phyloP scores from a whole-genome alignment of 768 basidiomycete genomes.

The Agrocybe praecox region DNA sequence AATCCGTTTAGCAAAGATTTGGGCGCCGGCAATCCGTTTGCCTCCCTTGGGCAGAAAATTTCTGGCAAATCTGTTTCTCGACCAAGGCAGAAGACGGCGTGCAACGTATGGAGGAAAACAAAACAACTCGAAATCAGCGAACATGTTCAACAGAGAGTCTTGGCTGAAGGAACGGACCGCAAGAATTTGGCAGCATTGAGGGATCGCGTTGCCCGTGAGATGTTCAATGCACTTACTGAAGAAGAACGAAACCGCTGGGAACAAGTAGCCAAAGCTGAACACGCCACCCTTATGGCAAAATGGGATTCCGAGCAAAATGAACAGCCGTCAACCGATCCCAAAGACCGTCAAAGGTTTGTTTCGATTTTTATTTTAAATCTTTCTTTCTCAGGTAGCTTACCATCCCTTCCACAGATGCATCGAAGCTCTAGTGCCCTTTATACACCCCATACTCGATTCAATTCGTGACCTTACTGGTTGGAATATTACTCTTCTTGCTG shows the following conservation, averaged over 20 bases:
- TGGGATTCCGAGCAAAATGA: neutral
- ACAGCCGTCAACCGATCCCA: neutral
- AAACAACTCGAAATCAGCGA: no score
- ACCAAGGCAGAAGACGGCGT: no score
- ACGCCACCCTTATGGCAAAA: neutral
- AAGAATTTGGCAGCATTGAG: neutral
- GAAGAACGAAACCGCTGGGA: neutral
- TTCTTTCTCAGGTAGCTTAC: neutral
- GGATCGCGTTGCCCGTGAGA: neutral
- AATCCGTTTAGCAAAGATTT: no score
- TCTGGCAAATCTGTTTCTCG: no score
- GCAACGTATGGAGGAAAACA: no score
- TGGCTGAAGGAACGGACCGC: neutral
- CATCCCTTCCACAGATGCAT: neutral
- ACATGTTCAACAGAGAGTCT: no score
- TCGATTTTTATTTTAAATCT: neutral
- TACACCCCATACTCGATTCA: conserved; percentile 1
- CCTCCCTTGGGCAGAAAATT: no score
- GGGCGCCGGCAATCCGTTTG: no score
- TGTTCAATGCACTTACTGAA: neutral
- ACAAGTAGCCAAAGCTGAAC: neutral
- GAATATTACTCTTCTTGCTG: neutral
- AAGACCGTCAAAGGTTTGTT: neutral
- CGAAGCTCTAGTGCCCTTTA: neutral
- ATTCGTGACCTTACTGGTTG: conserved; percentile 1